These are phyloP conservation scores for Gossypium mustelinum DNA, from an alignment of 345 rosid species.

Conservation along the genomic window DNA sequence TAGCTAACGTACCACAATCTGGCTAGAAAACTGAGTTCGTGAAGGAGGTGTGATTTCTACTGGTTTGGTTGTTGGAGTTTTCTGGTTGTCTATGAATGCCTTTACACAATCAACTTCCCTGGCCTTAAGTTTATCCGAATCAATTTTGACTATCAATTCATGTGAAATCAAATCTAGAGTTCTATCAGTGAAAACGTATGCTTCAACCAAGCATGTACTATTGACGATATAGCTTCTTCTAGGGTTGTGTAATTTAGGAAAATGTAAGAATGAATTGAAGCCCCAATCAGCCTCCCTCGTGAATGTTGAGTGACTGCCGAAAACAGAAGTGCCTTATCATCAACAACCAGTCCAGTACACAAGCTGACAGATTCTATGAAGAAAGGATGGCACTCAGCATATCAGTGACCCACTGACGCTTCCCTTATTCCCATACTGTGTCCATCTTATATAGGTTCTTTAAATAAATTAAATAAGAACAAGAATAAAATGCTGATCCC, in stretches of 20 bases:
- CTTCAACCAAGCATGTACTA: conserved; percentile 18
- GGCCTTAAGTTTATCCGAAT: not conserved
- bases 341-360: no score
- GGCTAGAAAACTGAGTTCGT: no score
- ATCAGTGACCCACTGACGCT: no score
- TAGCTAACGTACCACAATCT: no score
- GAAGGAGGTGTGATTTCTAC: not conserved
- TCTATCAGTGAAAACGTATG: no score
- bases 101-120: not conserved
- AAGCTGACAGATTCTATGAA: not conserved
- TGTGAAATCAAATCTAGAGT: no score
- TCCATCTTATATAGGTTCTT: no score
- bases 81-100: not conserved
- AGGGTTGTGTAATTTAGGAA: conserved; percentile 47
- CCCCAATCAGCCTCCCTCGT: conserved; percentile 50
- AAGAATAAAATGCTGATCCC: no score
- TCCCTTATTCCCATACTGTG: no score
- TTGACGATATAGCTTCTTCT: conserved; percentile 46
- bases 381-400: not conserved
- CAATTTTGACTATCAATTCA: not conserved
- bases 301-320: conserved; percentile 49
- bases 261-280: conserved; percentile 52
- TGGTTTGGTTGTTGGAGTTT: not conserved
- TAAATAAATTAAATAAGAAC: no score
- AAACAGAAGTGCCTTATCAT: not conserved